These are phyloP conservation scores for Atalantia buxifolia DNA, from an alignment of 345 rosid genomes.

Conservation along the genomic window DNA sequence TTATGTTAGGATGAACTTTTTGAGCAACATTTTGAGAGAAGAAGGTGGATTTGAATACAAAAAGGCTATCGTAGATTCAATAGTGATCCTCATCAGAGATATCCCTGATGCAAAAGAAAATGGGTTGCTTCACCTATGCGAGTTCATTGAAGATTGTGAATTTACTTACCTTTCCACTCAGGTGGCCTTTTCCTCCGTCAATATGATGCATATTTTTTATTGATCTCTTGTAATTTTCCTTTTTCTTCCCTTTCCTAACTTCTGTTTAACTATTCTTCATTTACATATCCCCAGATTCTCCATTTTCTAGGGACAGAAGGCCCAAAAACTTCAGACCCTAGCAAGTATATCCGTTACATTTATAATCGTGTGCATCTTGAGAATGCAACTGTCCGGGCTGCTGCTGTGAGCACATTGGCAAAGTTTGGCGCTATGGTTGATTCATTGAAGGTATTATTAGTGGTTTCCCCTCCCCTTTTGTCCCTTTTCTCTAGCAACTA, in stretches of 20 bases:
- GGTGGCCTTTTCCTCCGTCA: slow-evolving; percentile 39
- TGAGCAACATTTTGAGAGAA: slow-evolving; percentile 98
- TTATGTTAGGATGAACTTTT: slow-evolving; percentile 87
- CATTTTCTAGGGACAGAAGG: slow-evolving; percentile 98
- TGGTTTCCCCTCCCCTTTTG: not conserved
- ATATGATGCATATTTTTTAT: slow-evolving; percentile 6
- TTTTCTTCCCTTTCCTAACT: not conserved
- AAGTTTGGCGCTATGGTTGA: slow-evolving; percentile 96
- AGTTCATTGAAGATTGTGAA: slow-evolving; percentile 99
- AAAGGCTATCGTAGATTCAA: slow-evolving; percentile 95
- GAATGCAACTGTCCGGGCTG: slow-evolving; percentile 96
- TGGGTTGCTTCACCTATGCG: slow-evolving; percentile 97
- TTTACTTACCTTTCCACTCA: slow-evolving; percentile 97
- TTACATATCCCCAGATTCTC: slow-evolving; percentile 55
- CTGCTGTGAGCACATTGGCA: slow-evolving; percentile 93
- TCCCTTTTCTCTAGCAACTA: not conserved
- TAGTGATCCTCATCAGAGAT: slow-evolving; percentile 93
- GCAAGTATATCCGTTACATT: slow-evolving; percentile 93
- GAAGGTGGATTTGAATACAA: slow-evolving; percentile 99
- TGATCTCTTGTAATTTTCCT: not conserved
- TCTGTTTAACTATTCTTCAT: slow-evolving; percentile 8
- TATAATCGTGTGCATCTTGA: slow-evolving; percentile 98
- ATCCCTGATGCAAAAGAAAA: slow-evolving; percentile 98
- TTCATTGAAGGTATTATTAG: slow-evolving; percentile 61
- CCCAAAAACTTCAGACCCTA: slow-evolving; percentile 90